Conservation (phyloP, 495 filamentous ascomycete genomes). For the Parathielavia hyrcaniae region DNA sequence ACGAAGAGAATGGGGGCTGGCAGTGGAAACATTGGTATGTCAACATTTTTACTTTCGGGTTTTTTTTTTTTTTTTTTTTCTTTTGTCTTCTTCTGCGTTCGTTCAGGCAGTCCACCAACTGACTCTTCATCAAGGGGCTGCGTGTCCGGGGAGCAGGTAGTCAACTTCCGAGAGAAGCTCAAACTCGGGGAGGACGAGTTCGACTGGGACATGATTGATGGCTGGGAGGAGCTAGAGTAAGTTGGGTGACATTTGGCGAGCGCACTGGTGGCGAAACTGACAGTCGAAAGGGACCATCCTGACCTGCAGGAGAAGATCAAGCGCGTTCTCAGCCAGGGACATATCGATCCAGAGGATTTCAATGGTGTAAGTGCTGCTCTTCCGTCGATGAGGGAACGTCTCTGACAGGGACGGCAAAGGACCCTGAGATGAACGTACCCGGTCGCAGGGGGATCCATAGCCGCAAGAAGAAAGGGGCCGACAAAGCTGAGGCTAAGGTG, state of each 20-base stretch:
- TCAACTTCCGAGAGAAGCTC: slow-evolving; percentile 48
- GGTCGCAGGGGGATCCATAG: slow-evolving; percentile 56
- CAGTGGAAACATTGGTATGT: slow-evolving; percentile 71
- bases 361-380: slow-evolving; percentile 54
- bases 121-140: slow-evolving; percentile 59
- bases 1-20: slow-evolving; percentile 46
- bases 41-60: not conserved
- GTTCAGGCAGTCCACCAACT: slow-evolving; percentile 2
- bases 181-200: slow-evolving; percentile 32
- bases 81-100: too few species aligned
- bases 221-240: slow-evolving; percentile 61
- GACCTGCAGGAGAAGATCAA: slow-evolving; percentile 58
- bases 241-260: slow-evolving; percentile 13
- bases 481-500: slow-evolving; percentile 24
- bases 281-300: slow-evolving; percentile 25
- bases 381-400: not conserved
- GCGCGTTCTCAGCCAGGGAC: slow-evolving; percentile 58
- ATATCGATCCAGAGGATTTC: slow-evolving; percentile 74
- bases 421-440: slow-evolving; percentile 61
- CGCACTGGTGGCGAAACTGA: not conserved
- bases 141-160: slow-evolving; percentile 58
- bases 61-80: too few species aligned
- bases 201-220: slow-evolving; percentile 52
- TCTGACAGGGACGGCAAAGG: slow-evolving; percentile 41
- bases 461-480: slow-evolving; percentile 30